phyloP scores from a whole-genome alignment of 2,329 filamentous ascomycete species.

The Sporothrix humicola region DNA sequence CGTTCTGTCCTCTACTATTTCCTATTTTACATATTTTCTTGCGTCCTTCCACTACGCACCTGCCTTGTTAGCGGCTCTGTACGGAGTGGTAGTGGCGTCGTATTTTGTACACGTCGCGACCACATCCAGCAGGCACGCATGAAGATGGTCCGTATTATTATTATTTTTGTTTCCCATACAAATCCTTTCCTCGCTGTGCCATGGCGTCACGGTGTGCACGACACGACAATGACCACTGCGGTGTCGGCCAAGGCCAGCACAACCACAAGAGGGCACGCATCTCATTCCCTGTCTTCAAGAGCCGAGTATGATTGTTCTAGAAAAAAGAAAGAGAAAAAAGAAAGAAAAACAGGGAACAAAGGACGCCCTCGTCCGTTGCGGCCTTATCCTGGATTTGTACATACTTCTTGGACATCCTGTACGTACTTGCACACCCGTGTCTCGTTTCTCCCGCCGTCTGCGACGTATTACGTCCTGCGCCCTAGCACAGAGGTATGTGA shows the following conservation, averaged over 20 bases:
- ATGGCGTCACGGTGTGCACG: constrained; percentile 1
- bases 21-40: neutral
- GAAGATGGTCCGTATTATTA: no score
- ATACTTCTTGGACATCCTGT: neutral
- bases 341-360: constrained; percentile 1
- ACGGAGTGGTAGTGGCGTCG: constrained; percentile 14
- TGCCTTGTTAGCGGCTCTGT: constrained; percentile 24
- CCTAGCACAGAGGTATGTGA: neutral
- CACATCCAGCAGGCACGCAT: constrained; percentile 16
- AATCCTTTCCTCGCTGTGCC: neutral
- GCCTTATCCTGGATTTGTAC: constrained; percentile 6
- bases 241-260: constrained; percentile 8
- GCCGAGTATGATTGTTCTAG: constrained; percentile 11
- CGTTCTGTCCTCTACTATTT: neutral
- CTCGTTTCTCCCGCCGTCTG: constrained; percentile 15
- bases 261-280: neutral
- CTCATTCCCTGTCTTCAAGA: neutral
- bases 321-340: neutral
- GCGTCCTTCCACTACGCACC: no score
- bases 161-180: neutral
- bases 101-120: constrained; percentile 30
- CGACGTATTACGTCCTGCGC: neutral
- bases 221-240: neutral
- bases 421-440: neutral
- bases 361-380: neutral